Evolutionary conservation across 2,329 filamentous ascomycete genomes (phyloP), one percentile per base, ranked within the genome.

Genomic region (Aspergillus udagawae): DNA sequence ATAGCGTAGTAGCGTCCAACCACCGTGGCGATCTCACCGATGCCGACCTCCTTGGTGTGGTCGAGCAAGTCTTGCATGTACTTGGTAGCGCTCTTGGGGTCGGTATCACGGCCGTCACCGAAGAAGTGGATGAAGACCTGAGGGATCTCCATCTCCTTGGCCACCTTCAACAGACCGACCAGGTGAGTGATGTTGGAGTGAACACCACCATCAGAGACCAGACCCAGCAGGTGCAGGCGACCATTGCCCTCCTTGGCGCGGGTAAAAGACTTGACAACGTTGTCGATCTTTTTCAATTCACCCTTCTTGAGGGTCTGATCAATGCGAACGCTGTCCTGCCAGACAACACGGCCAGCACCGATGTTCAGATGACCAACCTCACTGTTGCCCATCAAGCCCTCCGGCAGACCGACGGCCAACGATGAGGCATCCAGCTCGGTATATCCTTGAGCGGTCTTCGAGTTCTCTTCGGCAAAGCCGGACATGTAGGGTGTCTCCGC

Each of bases 101-200:
- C 94, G 64, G 93, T 97, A 73, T 99, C 94, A 75, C 94, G 90
- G 67, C 94, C 94, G 77, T 99, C 94, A 63, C 91, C 94, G 73
- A 99, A 97, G 85, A 97, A 97, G 84, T 99, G 94, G 72, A 99
- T 95, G 81, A 89, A 97, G 68, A 99, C 92, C 70, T 97, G 83
- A 66, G 92, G 91, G 35, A 99, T 85, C 50, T 85, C 86, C 70
- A 90, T 86, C 68, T 90, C 87, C 83, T 97, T 97, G 71, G 94
- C 94, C 41, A 94, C 90, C 75, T 89, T 85, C 64, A 99, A 85
- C 41, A 99, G 85, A 56, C 87, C 88, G 71, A 94, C 90, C 58
- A 99, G 83, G 76, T 99, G 94, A 62, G 89, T 88, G 80, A 97
- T 95, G 81, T 99, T 95, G 64, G 92, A 87, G 82, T 99, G 94